Evolutionary conservation across 257 asterid species (phyloP).

Genomic region (Marsdenia floribunda): DNA sequence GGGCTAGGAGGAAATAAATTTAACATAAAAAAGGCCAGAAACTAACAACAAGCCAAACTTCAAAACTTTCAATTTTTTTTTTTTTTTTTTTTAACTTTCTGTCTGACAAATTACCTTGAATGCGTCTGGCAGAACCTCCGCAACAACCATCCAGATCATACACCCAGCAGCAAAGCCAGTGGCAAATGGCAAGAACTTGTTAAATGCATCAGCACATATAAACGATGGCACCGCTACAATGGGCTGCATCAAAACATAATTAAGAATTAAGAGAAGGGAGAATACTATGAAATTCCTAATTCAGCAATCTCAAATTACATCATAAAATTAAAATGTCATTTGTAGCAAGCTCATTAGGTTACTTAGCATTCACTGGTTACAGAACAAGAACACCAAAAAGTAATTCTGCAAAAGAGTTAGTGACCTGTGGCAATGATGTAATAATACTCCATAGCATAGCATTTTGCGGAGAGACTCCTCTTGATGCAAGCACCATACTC

Average conservation of each 20-base stretch:
- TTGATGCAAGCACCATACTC: slow-evolving; percentile 96
- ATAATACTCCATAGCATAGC: slow-evolving; percentile 97
- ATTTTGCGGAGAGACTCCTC: slow-evolving; percentile 96
- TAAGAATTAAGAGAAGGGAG: not conserved
- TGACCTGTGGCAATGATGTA: slow-evolving; percentile 95
- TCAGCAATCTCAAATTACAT: not conserved
- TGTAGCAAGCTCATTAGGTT: not conserved
- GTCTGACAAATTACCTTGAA: slow-evolving; percentile 55
- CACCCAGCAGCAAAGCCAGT: slow-evolving; percentile 99
- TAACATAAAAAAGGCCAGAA: not conserved
- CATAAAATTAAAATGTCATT: not conserved
- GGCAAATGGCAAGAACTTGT: slow-evolving; percentile 93
- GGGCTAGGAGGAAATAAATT: not conserved
- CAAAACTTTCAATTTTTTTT: not conserved
- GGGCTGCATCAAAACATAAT: slow-evolving; percentile 54
- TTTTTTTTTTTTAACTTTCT: not conserved
- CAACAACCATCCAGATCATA: slow-evolving; percentile 98
- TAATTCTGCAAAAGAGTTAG: not conserved
- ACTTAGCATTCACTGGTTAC: not conserved
- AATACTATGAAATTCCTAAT: not conserved
- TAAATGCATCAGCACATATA: slow-evolving; percentile 90
- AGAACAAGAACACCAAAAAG: not conserved
- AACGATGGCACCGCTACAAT: slow-evolving; percentile 97
- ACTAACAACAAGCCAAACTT: not conserved
- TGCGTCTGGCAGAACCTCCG: slow-evolving; percentile 96